A percentile compares a stretch with the other conserved stretches of the same genome.
phyloP scores from a whole-genome alignment of 75 land plant species.

The Pinus tabuliformis region DNA sequence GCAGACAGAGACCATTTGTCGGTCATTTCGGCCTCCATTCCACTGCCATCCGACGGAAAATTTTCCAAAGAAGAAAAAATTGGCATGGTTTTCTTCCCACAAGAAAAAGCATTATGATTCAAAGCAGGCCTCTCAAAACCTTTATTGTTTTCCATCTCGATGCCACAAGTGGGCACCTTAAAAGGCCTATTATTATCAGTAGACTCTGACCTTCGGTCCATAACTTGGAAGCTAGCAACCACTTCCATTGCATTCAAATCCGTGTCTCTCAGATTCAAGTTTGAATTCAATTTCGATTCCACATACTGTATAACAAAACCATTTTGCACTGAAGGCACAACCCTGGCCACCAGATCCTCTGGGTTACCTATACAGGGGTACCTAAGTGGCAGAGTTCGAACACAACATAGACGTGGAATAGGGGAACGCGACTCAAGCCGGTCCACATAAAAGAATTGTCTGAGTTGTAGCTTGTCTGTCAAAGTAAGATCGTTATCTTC shows the following conservation, averaged over 20 bases:
- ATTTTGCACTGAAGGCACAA: constrained; percentile 12
- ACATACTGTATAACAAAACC: constrained; percentile 43
- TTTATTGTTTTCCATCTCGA: background rate
- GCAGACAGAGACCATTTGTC: constrained; percentile 22
- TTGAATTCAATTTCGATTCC: too few relatives aligned
- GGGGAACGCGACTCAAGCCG: constrained; percentile 52
- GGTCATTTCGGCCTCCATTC: constrained; percentile 17
- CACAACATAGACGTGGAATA: constrained; percentile 44
- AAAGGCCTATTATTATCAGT: background rate
- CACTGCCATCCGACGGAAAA: background rate
- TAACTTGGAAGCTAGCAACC: background rate
- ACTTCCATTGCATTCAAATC: constrained; percentile 14
- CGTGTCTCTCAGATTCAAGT: constrained; percentile 5
- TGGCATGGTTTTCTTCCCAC: background rate
- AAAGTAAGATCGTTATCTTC: constrained; percentile 71
- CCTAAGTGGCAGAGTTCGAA: constrained; percentile 66
- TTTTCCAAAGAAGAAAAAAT: background rate
- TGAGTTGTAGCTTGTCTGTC: constrained; percentile 77
- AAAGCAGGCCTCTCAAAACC: background rate
- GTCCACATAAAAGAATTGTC: constrained; percentile 83
- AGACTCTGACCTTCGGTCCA: too few relatives aligned
- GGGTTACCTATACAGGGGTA: constrained; percentile 72
- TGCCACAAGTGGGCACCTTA: background rate
- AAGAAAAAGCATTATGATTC: background rate
- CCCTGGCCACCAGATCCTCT: constrained; percentile 47